Conservation (phyloP, 345 rosid species). For the Populus simonii region DNA sequence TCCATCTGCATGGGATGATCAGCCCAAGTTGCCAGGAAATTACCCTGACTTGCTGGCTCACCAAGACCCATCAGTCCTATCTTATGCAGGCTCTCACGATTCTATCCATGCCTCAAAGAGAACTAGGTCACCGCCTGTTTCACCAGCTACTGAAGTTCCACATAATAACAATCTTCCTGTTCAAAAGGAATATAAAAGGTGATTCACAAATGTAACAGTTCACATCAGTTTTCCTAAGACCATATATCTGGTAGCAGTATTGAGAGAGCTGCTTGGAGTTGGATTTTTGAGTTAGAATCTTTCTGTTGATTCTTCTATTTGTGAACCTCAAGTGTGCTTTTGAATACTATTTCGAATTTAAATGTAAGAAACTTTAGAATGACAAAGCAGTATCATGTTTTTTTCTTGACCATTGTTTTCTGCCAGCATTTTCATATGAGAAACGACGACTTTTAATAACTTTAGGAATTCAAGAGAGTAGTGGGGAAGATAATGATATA, state of each 20-base stretch:
- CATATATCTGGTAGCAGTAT: neutral
- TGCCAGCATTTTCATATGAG: no score
- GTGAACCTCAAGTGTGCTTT: neutral
- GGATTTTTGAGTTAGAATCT: neutral
- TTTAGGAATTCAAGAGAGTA: neutral
- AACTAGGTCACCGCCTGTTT: slow-evolving; percentile 38
- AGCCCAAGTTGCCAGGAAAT: slow-evolving; percentile 31
- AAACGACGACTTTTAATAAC: neutral
- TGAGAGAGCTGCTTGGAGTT: neutral
- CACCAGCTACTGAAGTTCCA: slow-evolving; percentile 29
- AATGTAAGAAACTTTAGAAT: no score
- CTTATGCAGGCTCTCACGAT: slow-evolving; percentile 30
- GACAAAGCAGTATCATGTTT: no score
- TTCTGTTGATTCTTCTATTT: neutral
- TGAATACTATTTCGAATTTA: neutral
- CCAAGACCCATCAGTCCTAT: slow-evolving; percentile 33
- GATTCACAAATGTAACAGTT: slow-evolving; percentile 7
- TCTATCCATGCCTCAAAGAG: slow-evolving; percentile 41
- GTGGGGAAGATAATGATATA: neutral
- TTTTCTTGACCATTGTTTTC: no score
- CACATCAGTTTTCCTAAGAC: neutral
- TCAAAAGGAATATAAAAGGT: slow-evolving; percentile 51
- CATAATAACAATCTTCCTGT: slow-evolving; percentile 29
- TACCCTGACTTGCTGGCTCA: slow-evolving; percentile 23
- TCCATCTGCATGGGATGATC: slow-evolving; percentile 38